Percentiles rank a stretch among this genome's conserved stretches.
These are phyloP conservation scores for Sarocladium kiliense DNA, from an alignment of 2,329 filamentous ascomycete species.

Conservation along the genomic window DNA sequence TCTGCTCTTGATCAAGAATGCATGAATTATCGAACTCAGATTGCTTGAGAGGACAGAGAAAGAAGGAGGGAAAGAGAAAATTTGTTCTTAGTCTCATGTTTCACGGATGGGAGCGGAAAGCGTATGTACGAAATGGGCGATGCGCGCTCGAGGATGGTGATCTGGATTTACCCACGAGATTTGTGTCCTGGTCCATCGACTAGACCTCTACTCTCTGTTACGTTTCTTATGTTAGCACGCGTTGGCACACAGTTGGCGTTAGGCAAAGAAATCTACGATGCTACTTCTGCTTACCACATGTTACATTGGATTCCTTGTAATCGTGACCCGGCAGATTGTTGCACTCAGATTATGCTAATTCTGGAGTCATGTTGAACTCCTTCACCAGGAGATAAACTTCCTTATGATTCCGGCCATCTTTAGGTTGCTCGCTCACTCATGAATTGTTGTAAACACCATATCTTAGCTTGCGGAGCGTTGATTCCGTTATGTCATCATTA, in stretches of 20 bases:
- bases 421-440: too few species aligned
- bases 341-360: too few species aligned
- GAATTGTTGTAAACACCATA: too few species aligned
- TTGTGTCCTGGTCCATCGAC: neutral
- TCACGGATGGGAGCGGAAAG: neutral
- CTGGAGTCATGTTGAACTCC: too few species aligned
- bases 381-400: too few species aligned
- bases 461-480: neutral
- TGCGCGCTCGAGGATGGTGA: neutral
- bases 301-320: too few species aligned
- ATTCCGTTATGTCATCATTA: neutral
- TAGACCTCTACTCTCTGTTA: neutral
- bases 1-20: neutral
- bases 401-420: too few species aligned
- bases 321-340: too few species aligned
- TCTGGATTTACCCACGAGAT: neutral
- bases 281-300: neutral
- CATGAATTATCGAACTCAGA: too few species aligned
- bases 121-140: neutral
- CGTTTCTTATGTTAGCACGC: constrained; percentile 1
- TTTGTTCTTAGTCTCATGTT: neutral
- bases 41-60: too few species aligned
- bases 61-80: neutral
- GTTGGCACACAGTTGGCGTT: constrained; percentile 8
- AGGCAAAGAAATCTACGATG: neutral